These are phyloP conservation scores for Penicillium griseofulvum DNA, from an alignment of 2,329 filamentous ascomycete genomes.

Conservation along the genomic window DNA sequence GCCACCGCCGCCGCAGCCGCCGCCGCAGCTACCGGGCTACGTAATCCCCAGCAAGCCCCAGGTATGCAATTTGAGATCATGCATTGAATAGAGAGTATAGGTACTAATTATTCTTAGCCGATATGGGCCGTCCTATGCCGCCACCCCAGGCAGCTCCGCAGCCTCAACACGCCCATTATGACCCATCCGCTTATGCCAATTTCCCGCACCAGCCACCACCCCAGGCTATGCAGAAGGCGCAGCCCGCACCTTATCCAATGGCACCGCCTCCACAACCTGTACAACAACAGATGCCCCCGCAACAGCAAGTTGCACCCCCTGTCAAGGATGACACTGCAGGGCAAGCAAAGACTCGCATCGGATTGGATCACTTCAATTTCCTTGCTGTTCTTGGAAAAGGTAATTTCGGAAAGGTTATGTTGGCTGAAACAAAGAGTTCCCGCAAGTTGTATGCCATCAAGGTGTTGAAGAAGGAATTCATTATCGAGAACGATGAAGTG, in stretches of 20 bases:
- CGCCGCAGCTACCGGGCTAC: constrained; percentile 48
- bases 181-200: constrained; percentile 43
- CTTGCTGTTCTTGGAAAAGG: constrained; percentile 96
- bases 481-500: constrained; percentile 98
- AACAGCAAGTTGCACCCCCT: constrained; percentile 19
- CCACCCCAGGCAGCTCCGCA: constrained; percentile 33
- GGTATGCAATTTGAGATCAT: constrained; percentile 25
- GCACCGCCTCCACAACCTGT: constrained; percentile 25
- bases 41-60: constrained; percentile 43
- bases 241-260: constrained; percentile 27
- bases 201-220: constrained; percentile 33
- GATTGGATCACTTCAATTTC: constrained; percentile 98
- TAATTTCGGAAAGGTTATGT: constrained; percentile 99
- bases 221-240: constrained; percentile 28
- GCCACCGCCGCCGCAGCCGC: constrained; percentile 50
- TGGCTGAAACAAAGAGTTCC: constrained; percentile 91
- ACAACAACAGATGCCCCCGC: constrained; percentile 23
- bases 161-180: constrained; percentile 48
- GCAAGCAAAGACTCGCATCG: constrained; percentile 64
- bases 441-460: constrained; percentile 97
- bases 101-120: constrained; percentile 35
- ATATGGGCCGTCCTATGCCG: constrained; percentile 40
- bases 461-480: constrained; percentile 99
- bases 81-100: background rate
- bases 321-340: constrained; percentile 33